Evolutionary conservation across 768 basidiomycete species (phyloP), one percentile per base, ranked within the genome.

Genomic region (Pisolithus orientalis): DNA sequence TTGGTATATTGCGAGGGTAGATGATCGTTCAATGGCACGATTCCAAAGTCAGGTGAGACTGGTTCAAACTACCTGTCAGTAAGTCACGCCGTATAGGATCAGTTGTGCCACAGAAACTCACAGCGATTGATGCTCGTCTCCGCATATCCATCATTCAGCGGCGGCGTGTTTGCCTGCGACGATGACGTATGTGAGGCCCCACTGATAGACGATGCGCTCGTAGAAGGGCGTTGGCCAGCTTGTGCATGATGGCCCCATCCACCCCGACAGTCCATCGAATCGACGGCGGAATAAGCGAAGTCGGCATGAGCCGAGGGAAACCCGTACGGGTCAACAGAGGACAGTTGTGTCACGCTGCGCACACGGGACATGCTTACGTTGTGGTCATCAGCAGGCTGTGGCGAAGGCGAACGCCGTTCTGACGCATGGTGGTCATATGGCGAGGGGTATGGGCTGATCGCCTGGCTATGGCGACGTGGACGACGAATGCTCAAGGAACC

Each of bases 11-110:
- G 76, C 59, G 77, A 75, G 49, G 81, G 77, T 52, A 87, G 69
- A 63, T 88, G 84, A 66, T 87, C 87, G 69, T 83, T 87, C 85
- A 89, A 85, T 62, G 79, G 76, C 63, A 89, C 86, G 72, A 82
- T 90, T 55, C 85, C 88, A 74, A 87, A 89, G 77, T 89, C 87
- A 70, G 87, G 87, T 63, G 87, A 86, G 79, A 85, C 87, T 85
- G 71, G 51, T 68, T 67, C 60, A 67, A 68, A 74, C 70, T 72
- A 64, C 49, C 53, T 52, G 72, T 79, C 72, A 78, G 74, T 76
- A 75, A 73, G 68, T 63, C 64, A 72, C 71, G 62, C 67, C 62
- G 66, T 68, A 68, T 68, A 59, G 62, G 50, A 54, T 24, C n/a
- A 59, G 57, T 47, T 45, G 55, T 58, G 39, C 53, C 51, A 50